Evolutionary conservation across 768 basidiomycete genomes (phyloP).

Genomic region (Tulasnella sp.): DNA sequence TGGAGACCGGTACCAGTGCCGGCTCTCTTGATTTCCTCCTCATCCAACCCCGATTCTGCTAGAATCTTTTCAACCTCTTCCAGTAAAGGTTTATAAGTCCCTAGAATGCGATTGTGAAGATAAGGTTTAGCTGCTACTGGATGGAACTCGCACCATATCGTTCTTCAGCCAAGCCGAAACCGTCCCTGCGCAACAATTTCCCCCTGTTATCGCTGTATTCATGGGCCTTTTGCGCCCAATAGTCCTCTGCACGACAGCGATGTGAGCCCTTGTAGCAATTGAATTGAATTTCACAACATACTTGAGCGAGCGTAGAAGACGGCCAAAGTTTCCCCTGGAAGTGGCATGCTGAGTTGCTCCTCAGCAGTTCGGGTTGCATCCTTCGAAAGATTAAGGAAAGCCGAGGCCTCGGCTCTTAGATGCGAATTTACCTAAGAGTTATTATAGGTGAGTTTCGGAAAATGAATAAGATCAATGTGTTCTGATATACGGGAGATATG

Average conservation of each 20-base stretch:
- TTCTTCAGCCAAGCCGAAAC: slow-evolving; percentile 62
- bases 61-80: slow-evolving; percentile 74
- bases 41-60: slow-evolving; percentile 71
- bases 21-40: slow-evolving; percentile 59
- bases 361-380: slow-evolving; percentile 48
- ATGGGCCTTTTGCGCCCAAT: slow-evolving; percentile 68
- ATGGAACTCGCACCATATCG: slow-evolving; percentile 44
- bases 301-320: slow-evolving; percentile 73
- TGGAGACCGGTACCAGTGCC: slow-evolving; percentile 27
- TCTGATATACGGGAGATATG: too few relatives aligned
- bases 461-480: too few relatives aligned
- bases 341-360: slow-evolving; percentile 63
- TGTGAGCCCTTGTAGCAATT: not conserved
- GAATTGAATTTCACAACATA: slow-evolving; percentile 28
- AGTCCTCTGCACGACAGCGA: slow-evolving; percentile 39
- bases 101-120: slow-evolving; percentile 28
- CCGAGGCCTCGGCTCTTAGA: slow-evolving; percentile 34
- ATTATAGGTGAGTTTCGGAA: too few relatives aligned
- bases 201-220: slow-evolving; percentile 51
- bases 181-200: slow-evolving; percentile 64
- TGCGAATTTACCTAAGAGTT: slow-evolving; percentile 30
- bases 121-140: not conserved
- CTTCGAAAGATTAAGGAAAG: slow-evolving; percentile 47
- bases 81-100: slow-evolving; percentile 68
- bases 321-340: slow-evolving; percentile 73